A percentile compares a stretch with the other conserved stretches of the same genome.
Evolutionary conservation across 1,284 basidiomycete species (phyloP).

Genomic region (Kalmanozyma brasiliensis): DNA sequence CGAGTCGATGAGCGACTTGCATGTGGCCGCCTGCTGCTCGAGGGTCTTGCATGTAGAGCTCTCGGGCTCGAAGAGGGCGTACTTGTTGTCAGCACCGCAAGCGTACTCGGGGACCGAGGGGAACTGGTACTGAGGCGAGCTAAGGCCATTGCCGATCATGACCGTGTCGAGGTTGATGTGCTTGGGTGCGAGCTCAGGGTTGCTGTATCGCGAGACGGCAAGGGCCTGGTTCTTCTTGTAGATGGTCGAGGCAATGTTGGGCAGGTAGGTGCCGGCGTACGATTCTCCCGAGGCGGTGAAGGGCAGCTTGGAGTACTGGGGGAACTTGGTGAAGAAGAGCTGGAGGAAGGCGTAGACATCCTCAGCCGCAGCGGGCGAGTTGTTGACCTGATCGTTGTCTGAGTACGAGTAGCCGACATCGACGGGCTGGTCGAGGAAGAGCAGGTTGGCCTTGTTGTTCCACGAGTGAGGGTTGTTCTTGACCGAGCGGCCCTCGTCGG

Average conservation of each 20-base stretch:
- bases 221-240: slow-evolving; percentile 64
- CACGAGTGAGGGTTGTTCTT: slow-evolving; percentile 81
- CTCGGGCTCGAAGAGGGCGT: slow-evolving; percentile 77
- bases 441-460: slow-evolving; percentile 77
- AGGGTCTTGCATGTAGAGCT: slow-evolving; percentile 76
- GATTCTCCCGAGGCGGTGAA: slow-evolving; percentile 71
- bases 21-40: slow-evolving; percentile 76
- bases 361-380: slow-evolving; percentile 77
- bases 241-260: slow-evolving; percentile 63
- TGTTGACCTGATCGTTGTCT: slow-evolving; percentile 77
- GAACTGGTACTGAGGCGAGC: slow-evolving; percentile 67
- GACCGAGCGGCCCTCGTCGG: slow-evolving; percentile 76
- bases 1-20: slow-evolving; percentile 73
- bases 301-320: slow-evolving; percentile 60
- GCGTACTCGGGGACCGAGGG: slow-evolving; percentile 78
- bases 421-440: slow-evolving; percentile 83
- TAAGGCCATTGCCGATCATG: slow-evolving; percentile 67
- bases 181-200: slow-evolving; percentile 41
- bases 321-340: slow-evolving; percentile 77
- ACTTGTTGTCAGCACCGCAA: slow-evolving; percentile 72
- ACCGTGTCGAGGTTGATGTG: slow-evolving; percentile 64
- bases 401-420: slow-evolving; percentile 90
- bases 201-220: slow-evolving; percentile 32
- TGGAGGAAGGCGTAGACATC: slow-evolving; percentile 91
- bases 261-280: slow-evolving; percentile 74